Percentiles rank a stretch among this genome's conserved stretches.
Evolutionary conservation across 2,329 filamentous ascomycete genomes (phyloP).

Genomic region (Colletotrichum sp.): DNA sequence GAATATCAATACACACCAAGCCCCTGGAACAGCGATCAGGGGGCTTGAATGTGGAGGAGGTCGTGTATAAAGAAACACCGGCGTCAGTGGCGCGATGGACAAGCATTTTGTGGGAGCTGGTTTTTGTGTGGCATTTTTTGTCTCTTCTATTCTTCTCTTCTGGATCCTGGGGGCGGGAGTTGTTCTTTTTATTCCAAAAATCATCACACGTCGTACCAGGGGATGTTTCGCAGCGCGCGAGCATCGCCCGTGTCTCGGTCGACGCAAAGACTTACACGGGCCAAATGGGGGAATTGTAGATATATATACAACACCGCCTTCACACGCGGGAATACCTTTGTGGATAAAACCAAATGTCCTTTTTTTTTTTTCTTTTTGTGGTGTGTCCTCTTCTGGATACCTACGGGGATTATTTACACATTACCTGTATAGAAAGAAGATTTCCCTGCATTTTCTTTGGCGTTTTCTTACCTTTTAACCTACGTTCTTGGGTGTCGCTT

Average conservation of each 20-base stretch:
- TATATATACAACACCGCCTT: neutral
- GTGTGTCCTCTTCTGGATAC: neutral
- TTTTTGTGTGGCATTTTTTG: constrained; percentile 4
- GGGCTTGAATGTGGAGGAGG: neutral
- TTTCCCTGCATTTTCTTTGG: neutral
- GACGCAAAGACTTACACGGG: neutral
- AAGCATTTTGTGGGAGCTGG: constrained; percentile 9
- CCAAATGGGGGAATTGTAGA: neutral
- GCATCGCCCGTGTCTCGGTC: neutral
- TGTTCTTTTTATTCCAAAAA: neutral
- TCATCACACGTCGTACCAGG: neutral
- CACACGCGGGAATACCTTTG: neutral
- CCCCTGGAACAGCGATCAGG: neutral
- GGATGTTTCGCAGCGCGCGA: constrained; percentile 19
- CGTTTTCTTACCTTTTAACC: neutral
- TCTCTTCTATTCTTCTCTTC: neutral
- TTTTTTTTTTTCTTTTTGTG: neutral
- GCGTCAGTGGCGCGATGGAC: constrained; percentile 20
- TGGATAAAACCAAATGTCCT: neutral
- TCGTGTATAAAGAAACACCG: constrained; percentile 20
- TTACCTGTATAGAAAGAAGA: neutral
- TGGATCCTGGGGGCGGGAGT: neutral
- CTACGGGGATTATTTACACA: neutral
- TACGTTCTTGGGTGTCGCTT: constrained; percentile 5
- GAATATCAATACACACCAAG: neutral